Evolutionary conservation across 2,329 filamentous ascomycete species (phyloP).

Genomic region (Colletotrichum sp.): DNA sequence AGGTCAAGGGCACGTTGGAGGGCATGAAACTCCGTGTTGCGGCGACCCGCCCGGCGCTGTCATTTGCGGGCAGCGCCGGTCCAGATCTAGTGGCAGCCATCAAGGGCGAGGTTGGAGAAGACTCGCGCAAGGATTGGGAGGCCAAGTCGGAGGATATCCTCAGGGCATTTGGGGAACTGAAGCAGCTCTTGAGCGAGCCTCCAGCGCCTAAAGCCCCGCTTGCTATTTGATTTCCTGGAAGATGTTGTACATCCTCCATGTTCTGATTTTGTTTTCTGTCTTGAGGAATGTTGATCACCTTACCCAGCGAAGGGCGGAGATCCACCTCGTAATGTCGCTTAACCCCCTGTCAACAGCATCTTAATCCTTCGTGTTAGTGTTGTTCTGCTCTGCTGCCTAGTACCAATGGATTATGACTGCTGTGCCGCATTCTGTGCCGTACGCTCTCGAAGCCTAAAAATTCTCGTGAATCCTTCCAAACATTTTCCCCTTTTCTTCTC

Average conservation of each 20-base stretch:
- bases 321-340: slow-evolving; percentile 8
- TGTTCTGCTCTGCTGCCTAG: slow-evolving; percentile 9
- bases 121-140: slow-evolving; percentile 27
- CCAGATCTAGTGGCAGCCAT: slow-evolving; percentile 26
- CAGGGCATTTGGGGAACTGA: slow-evolving; percentile 30
- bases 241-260: background rate
- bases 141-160: slow-evolving; percentile 19
- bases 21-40: slow-evolving; percentile 35
- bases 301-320: background rate
- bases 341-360: background rate
- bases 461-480: background rate
- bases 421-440: background rate
- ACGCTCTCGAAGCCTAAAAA: background rate
- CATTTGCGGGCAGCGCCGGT: slow-evolving; percentile 27
- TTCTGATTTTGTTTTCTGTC: background rate
- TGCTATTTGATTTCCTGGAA: background rate
- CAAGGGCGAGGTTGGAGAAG: slow-evolving; percentile 26
- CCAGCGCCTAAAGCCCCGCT: background rate
- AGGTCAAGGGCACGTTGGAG: slow-evolving; percentile 28
- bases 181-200: slow-evolving; percentile 25
- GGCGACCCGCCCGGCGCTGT: slow-evolving; percentile 34
- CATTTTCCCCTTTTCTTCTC: background rate
- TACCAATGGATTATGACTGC: background rate
- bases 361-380: background rate
- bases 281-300: background rate